A percentile compares a stretch with the other conserved stretches of the same genome.
phyloP scores from a whole-genome alignment of 345 rosid genomes.

The Odontarrhena argentea region DNA sequence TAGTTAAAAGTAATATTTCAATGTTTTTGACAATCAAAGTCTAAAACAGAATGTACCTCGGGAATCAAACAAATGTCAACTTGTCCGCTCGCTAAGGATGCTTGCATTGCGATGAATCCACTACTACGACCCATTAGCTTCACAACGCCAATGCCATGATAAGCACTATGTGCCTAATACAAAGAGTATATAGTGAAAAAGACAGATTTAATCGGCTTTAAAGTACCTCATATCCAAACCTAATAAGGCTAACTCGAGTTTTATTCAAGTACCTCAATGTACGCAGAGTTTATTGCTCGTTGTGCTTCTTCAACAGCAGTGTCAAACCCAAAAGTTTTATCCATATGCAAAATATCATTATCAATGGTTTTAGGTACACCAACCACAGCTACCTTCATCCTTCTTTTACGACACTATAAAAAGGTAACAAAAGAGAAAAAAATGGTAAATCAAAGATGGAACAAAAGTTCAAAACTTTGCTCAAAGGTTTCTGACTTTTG shows the following conservation, averaged over 20 bases:
- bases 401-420: constrained; percentile 68
- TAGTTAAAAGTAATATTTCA: constrained; percentile 18
- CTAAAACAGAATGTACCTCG: constrained; percentile 53
- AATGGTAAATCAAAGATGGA: background rate
- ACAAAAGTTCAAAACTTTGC: background rate
- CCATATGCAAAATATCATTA: constrained; percentile 83
- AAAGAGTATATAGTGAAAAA: background rate
- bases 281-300: constrained; percentile 83
- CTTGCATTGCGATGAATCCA: constrained; percentile 90
- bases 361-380: constrained; percentile 93
- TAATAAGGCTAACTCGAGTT: background rate
- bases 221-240: background rate
- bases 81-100: constrained; percentile 87
- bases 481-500: constrained; percentile 1
- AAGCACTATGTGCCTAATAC: constrained; percentile 79
- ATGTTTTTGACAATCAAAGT: background rate
- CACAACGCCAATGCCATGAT: constrained; percentile 79
- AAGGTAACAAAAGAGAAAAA: background rate
- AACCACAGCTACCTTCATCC: constrained; percentile 69
- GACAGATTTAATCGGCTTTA: background rate
- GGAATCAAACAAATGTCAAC: constrained; percentile 86
- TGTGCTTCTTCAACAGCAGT: constrained; percentile 93
- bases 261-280: constrained; percentile 64
- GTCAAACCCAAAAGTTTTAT: constrained; percentile 86
- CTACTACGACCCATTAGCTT: constrained; percentile 93